A percentile compares a stretch with the other conserved stretches of the same genome.
Conservation (phyloP, 2,329 filamentous ascomycete genomes). For the Talaromyces sp. region DNA sequence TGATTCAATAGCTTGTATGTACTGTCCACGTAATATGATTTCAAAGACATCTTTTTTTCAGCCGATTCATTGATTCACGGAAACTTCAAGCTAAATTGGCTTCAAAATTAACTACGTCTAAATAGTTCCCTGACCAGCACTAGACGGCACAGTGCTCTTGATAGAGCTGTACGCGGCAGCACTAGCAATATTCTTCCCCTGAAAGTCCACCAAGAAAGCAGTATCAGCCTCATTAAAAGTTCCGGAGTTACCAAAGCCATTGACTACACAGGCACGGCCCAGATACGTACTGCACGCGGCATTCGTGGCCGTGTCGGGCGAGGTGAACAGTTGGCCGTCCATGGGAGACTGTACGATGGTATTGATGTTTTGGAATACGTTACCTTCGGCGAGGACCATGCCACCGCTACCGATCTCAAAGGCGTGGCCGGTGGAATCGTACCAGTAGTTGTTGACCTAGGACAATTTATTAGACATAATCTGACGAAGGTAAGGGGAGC, state of each 20-base stretch:
- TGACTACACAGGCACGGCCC: conserved; percentile 51
- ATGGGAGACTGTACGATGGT: conserved; percentile 39
- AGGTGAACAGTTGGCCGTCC: conserved; percentile 41
- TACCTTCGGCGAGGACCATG: conserved; percentile 55
- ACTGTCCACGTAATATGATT: no score
- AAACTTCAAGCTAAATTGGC: background rate
- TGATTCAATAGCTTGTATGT: no score
- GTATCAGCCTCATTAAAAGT: conserved; percentile 43
- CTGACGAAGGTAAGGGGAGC: background rate
- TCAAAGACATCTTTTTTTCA: no score
- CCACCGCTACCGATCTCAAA: conserved; percentile 36
- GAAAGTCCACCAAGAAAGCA: conserved; percentile 50
- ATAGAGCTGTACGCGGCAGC: conserved; percentile 37
- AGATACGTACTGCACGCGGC: conserved; percentile 45
- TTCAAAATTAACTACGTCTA: background rate
- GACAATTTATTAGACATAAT: background rate
- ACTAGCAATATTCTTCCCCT: conserved; percentile 52
- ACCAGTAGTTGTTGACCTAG: conserved; percentile 16
- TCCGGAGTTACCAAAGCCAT: conserved; percentile 44
- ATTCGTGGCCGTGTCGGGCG: conserved; percentile 35
- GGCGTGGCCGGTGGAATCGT: conserved; percentile 14
- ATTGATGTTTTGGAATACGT: conserved; percentile 55
- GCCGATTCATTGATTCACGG: background rate
- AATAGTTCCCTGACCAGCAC: conserved; percentile 49
- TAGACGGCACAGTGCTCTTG: conserved; percentile 38